Conservation (phyloP, 306 rosid genomes). For the Luffa aegyptiaca region DNA sequence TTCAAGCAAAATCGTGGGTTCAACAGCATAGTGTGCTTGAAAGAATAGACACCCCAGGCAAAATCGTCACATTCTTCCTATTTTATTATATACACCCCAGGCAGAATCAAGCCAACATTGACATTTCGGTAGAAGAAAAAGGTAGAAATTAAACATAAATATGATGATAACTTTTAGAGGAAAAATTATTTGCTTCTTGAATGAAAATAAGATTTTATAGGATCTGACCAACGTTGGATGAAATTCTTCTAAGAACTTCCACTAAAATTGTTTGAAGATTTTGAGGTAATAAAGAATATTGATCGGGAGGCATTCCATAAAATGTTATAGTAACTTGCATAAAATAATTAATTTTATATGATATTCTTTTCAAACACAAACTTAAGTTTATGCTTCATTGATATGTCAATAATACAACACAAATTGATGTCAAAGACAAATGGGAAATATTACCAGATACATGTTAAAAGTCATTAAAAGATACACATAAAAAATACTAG, state of each 20-base stretch:
- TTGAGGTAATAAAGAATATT: background rate
- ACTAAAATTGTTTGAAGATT: background rate
- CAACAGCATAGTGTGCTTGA: slow-evolving; percentile 20
- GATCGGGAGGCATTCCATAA: background rate
- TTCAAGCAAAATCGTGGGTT: slow-evolving; percentile 36
- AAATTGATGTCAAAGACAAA: background rate
- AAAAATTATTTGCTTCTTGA: background rate
- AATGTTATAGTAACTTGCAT: background rate
- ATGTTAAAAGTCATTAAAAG: too few relatives aligned
- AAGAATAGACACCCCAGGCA: slow-evolving; percentile 51
- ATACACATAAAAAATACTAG: background rate
- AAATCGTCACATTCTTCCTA: background rate
- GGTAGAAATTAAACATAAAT: background rate
- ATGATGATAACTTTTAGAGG: background rate
- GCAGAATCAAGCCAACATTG: background rate
- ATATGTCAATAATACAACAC: background rate
- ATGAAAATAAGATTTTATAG: background rate
- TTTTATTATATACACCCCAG: background rate
- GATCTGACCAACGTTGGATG: background rate
- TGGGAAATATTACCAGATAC: background rate
- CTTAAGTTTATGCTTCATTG: background rate
- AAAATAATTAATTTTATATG: background rate
- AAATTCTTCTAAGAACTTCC: background rate
- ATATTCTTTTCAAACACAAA: background rate
- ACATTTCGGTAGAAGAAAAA: background rate